Evolutionary conservation across 495 filamentous ascomycete genomes (phyloP).

Genomic region (Aspergillus sclerotioniger): DNA sequence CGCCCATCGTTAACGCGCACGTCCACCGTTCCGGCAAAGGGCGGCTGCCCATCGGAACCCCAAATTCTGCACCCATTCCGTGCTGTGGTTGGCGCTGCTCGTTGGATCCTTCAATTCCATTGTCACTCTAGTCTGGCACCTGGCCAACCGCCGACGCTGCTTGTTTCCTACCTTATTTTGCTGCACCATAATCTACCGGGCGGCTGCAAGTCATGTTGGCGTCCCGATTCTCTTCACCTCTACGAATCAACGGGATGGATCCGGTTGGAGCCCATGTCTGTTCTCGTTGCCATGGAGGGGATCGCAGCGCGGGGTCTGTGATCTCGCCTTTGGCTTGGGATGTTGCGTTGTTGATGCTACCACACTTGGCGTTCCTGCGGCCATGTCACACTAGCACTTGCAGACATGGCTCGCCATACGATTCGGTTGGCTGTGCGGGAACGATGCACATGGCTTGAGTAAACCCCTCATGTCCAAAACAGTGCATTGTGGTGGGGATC

Average conservation of each 20-base stretch:
- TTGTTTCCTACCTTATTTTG: constrained; percentile 1
- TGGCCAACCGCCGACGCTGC: neutral
- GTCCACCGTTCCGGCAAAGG: neutral
- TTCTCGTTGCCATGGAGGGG: neutral
- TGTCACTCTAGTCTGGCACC: neutral
- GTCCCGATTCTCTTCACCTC: neutral
- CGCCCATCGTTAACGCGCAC: constrained; percentile 11
- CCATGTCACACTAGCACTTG: constrained; percentile 3
- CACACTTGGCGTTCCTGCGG: neutral
- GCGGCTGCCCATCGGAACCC: constrained; percentile 12
- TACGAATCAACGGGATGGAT: neutral
- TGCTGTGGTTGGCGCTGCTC: neutral
- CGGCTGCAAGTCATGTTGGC: neutral
- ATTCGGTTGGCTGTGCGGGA: neutral
- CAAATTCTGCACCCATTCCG: neutral
- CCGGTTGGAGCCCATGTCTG: neutral
- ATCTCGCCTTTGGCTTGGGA: neutral
- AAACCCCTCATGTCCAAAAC: neutral
- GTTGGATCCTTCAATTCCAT: constrained; percentile 1
- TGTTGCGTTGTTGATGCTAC: neutral
- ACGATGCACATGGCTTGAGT: neutral
- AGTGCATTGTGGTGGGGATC: too few relatives aligned
- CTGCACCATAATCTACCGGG: neutral
- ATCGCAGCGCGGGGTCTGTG: neutral
- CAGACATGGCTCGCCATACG: neutral